Percentiles rank a stretch among this genome's conserved stretches.
phyloP scores from a whole-genome alignment of 257 asterid species.

The Datura wrightii region DNA sequence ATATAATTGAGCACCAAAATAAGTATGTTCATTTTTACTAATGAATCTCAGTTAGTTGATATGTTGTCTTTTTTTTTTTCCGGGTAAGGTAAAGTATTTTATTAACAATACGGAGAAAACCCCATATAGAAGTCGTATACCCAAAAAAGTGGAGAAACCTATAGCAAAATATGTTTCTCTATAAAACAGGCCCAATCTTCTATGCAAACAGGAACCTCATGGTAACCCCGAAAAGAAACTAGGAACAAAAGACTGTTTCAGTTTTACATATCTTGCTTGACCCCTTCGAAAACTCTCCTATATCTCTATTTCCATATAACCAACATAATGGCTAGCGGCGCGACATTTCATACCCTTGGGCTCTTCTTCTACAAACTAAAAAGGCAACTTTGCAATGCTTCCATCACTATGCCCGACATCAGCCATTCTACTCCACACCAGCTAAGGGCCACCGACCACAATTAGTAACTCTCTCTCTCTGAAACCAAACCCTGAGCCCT shows the following conservation, averaged over 20 bases:
- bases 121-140: not conserved
- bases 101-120: not conserved
- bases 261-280: not conserved
- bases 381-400: not conserved
- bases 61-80: not conserved
- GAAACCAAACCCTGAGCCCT: too few relatives aligned
- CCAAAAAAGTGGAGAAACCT: not conserved
- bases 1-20: not conserved
- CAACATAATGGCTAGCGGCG: not conserved
- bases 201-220: too few relatives aligned
- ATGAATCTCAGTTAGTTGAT: not conserved
- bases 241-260: not conserved
- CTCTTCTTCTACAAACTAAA: not conserved
- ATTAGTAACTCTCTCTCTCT: not conserved
- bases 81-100: not conserved
- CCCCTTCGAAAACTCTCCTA: not conserved
- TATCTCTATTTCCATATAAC: not conserved
- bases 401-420: not conserved
- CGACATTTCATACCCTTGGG: not conserved
- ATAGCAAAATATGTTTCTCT: not conserved
- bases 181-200: too few relatives aligned
- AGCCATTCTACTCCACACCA: not conserved
- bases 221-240: not conserved
- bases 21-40: not conserved
- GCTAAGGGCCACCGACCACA: constrained; percentile 11